These are phyloP conservation scores for Tubosaeta brunneosetosa DNA, from an alignment of 768 basidiomycete genomes.

Conservation along the genomic window DNA sequence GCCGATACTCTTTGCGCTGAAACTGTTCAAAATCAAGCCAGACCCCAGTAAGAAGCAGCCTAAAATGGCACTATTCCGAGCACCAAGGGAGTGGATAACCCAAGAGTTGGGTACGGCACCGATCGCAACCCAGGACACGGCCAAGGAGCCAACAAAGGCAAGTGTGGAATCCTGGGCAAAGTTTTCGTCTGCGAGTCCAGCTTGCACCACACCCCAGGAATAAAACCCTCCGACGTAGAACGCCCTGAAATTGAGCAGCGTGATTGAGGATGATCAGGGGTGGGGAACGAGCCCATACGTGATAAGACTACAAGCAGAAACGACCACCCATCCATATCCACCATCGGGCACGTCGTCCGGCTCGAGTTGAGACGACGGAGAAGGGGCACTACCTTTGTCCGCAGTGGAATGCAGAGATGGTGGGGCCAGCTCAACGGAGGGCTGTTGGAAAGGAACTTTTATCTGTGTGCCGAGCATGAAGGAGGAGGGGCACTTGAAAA, in stretches of 20 bases:
- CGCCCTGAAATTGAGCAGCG: constrained; percentile 14
- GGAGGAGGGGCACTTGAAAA: background rate
- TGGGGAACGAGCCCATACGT: constrained; percentile 14
- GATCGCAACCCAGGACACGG: constrained; percentile 27
- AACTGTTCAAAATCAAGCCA: constrained; percentile 27
- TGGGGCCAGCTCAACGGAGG: background rate
- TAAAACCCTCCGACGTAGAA: constrained; percentile 25
- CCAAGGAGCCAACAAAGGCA: constrained; percentile 32
- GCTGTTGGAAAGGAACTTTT: background rate
- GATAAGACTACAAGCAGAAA: constrained; percentile 27
- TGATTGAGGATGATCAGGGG: background rate
- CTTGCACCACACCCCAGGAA: constrained; percentile 31
- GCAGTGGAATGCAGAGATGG: background rate
- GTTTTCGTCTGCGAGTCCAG: constrained; percentile 23
- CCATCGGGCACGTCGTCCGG: constrained; percentile 24
- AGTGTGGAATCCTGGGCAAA: constrained; percentile 23
- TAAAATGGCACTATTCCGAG: constrained; percentile 25
- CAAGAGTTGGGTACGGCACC: constrained; percentile 27
- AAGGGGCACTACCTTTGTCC: background rate
- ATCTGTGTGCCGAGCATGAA: background rate
- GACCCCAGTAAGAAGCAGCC: constrained; percentile 27
- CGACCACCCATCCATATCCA: constrained; percentile 32
- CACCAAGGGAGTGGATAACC: constrained; percentile 29
- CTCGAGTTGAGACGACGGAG: background rate
- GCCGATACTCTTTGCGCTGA: constrained; percentile 16